A percentile compares a stretch with the other conserved stretches of the same genome.
Evolutionary conservation across 192 early-diverging fungal species (phyloP).

Genomic region (Coemansia reversa): DNA sequence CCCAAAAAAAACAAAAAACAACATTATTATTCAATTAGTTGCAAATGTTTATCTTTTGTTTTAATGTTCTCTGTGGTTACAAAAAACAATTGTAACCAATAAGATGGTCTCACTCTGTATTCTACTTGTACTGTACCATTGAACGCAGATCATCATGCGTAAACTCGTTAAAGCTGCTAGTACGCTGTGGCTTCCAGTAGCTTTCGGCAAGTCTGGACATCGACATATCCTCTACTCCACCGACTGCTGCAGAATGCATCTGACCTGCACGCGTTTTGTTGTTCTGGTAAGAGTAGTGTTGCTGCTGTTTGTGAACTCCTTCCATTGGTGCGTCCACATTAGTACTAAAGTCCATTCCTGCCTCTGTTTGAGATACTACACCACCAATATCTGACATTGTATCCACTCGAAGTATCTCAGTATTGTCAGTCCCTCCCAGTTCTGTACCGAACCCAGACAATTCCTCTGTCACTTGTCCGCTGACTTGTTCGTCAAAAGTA

Average conservation of each 20-base stretch:
- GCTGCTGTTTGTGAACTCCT: constrained; percentile 19
- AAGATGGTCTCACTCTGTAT: background rate
- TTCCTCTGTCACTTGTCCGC: constrained; percentile 16
- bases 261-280: too few relatives aligned
- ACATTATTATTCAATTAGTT: too few relatives aligned
- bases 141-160: constrained; percentile 23
- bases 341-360: constrained; percentile 38
- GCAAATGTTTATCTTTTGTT: background rate
- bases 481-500: constrained; percentile 12
- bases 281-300: too few relatives aligned
- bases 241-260: background rate
- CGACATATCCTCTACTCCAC: constrained; percentile 20
- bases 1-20: too few relatives aligned
- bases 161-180: constrained; percentile 15
- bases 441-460: constrained; percentile 20
- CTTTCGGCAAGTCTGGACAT: constrained; percentile 33
- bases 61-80: background rate
- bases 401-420: constrained; percentile 14
- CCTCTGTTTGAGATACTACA: constrained; percentile 36
- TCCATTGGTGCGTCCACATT: constrained; percentile 36
- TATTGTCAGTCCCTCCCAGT: constrained; percentile 8
- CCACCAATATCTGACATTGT: constrained; percentile 39
- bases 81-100: constrained; percentile 7
- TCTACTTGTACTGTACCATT: constrained; percentile 23
- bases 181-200: constrained; percentile 26